These are phyloP conservation scores for Exophiala dermatitidis DNA, from an alignment of 2,329 filamentous ascomycete species.

Conservation along the genomic window DNA sequence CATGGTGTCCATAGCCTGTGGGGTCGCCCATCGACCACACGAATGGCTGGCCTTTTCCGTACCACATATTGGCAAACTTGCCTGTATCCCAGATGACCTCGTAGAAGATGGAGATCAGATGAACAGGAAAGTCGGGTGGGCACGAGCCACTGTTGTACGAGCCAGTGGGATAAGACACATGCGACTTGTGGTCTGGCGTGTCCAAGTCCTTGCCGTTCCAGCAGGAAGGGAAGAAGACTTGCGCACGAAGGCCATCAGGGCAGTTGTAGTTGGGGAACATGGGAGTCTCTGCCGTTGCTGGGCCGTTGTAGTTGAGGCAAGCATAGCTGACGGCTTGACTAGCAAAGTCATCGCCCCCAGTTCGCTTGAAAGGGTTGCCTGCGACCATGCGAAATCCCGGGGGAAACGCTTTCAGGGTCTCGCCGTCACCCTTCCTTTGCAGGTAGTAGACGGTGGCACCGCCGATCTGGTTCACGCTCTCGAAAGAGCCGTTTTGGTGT, in stretches of 20 bases:
- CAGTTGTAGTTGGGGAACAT: slow-evolving; percentile 66
- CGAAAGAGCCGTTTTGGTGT: slow-evolving; percentile 55
- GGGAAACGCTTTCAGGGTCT: slow-evolving; percentile 64
- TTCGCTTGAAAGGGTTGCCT: slow-evolving; percentile 55
- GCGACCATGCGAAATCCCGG: slow-evolving; percentile 63
- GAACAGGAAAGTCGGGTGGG: slow-evolving; percentile 43
- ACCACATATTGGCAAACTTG: slow-evolving; percentile 45
- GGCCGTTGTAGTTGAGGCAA: slow-evolving; percentile 47
- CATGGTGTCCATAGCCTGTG: slow-evolving; percentile 49
- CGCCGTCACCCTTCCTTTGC: slow-evolving; percentile 48
- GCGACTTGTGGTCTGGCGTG: slow-evolving; percentile 31
- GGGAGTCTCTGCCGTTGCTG: slow-evolving; percentile 40
- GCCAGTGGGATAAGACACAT: slow-evolving; percentile 34
- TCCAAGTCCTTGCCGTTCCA: slow-evolving; percentile 35
- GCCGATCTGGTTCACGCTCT: slow-evolving; percentile 54
- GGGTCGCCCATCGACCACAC: slow-evolving; percentile 44
- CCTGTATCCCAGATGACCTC: slow-evolving; percentile 52
- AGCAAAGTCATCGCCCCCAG: slow-evolving; percentile 50
- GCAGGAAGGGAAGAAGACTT: slow-evolving; percentile 36
- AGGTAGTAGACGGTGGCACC: slow-evolving; percentile 54
- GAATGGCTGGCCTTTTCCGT: slow-evolving; percentile 34
- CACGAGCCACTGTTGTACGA: slow-evolving; percentile 33
- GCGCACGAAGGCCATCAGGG: slow-evolving; percentile 44
- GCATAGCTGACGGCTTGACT: slow-evolving; percentile 48
- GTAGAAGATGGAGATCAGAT: slow-evolving; percentile 53